Evolutionary conservation across 148 eudicot species (phyloP), one percentile per base, ranked within the genome.

Genomic region (Cornus suecica): DNA sequence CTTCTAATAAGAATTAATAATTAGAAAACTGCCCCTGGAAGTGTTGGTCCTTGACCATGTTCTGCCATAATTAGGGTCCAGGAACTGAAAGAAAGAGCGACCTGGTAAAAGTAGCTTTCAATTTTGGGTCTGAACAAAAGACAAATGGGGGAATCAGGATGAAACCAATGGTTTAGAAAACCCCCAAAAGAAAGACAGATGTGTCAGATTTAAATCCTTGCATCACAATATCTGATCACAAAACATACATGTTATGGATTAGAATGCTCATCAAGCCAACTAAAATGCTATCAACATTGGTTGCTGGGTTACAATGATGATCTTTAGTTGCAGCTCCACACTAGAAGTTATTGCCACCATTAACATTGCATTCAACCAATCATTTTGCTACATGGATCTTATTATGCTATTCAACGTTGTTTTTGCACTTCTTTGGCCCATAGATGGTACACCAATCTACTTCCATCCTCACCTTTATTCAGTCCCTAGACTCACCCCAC

Each of bases 401-500:
- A 37, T 6, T 4, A 37, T 37, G 42, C 42, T 10, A 37, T 6
- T 10, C 42, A 37, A 37, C 42, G 6, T 37, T 6, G 42, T 37
- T 37, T 37, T 37, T 5, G 6, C 7, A 37, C 42, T 25, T 41
- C 51, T 84, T 71, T 80, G 78, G 65, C 65, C 28, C 26, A 23
- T n/a, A n/a, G 1, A 26, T 27, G 26, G 25, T 62, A 25, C 15
- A 15, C 65, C 29, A 62, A 62, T 25, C 28, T 18, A 10, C 28
- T 24, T 23, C 13, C 65, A 23, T 62, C 20, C 29, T 18, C 29
- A 6, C 42, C 9, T 37, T 37, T 62, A 62, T 25, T 13, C 65
- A 25, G 29, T 62, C 29, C 28, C 28, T 24, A 25, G 28, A 62
- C 28, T n/a, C 29, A 1, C 3, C 65, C 28, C 65, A 62, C 14